A percentile compares a stretch with the other conserved stretches of the same genome.
Conservation (phyloP, 306 rosid genomes). For the Vigna mungo region DNA sequence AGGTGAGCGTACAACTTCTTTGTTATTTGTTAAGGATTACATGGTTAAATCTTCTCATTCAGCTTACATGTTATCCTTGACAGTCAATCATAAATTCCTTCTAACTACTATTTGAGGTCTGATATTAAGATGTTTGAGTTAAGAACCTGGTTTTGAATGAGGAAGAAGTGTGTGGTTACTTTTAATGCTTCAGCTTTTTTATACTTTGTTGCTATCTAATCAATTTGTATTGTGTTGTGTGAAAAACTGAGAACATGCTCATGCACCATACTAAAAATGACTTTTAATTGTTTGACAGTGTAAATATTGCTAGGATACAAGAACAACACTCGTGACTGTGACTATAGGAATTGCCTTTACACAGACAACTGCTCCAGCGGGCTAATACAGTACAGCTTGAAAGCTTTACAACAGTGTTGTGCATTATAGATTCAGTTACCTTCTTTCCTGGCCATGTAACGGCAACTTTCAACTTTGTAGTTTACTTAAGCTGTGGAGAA, state of each 20-base stretch:
- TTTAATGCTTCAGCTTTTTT: neutral
- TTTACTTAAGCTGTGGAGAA: slow-evolving; percentile 45
- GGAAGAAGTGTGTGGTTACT: slow-evolving; percentile 45
- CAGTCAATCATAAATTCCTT: slow-evolving; percentile 17
- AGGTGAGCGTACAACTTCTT: slow-evolving; percentile 56
- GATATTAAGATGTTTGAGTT: slow-evolving; percentile 19
- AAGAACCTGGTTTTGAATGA: neutral
- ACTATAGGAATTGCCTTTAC: slow-evolving; percentile 35
- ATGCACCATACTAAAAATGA: neutral
- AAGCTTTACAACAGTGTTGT: slow-evolving; percentile 51
- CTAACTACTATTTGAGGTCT: slow-evolving; percentile 18
- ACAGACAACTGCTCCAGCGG: slow-evolving; percentile 46
- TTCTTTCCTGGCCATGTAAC: slow-evolving; percentile 43
- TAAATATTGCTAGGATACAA: slow-evolving; percentile 67
- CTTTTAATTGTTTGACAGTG: neutral
- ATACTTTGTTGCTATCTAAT: neutral
- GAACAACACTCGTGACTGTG: slow-evolving; percentile 75
- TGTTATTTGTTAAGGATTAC: slow-evolving; percentile 35
- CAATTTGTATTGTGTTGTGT: neutral
- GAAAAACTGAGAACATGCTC: neutral
- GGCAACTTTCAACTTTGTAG: slow-evolving; percentile 39
- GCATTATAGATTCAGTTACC: slow-evolving; percentile 48
- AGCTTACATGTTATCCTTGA: slow-evolving; percentile 18
- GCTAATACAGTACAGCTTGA: slow-evolving; percentile 45
- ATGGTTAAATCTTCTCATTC: slow-evolving; percentile 8